Conservation (phyloP, 2,329 filamentous ascomycete species). For the Magnaporthiopsis incrustans region DNA sequence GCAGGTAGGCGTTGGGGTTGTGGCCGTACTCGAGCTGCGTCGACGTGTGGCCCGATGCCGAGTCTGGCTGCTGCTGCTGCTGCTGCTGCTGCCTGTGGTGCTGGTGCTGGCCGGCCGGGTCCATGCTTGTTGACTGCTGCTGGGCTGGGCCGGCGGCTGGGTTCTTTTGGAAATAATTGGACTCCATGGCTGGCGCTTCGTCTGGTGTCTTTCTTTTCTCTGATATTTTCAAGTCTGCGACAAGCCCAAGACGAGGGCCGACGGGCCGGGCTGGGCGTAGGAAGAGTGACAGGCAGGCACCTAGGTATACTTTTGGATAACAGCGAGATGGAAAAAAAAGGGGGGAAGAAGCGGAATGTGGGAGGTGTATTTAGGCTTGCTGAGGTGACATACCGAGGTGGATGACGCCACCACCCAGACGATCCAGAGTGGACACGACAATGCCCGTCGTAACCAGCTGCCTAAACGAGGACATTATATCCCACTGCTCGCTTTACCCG, state of each 20-base stretch:
- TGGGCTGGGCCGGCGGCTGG: conserved; percentile 9
- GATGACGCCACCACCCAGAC: background rate
- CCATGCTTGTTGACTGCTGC: background rate
- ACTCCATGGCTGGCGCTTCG: background rate
- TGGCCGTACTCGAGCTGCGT: conserved; percentile 24
- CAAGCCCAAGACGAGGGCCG: no score
- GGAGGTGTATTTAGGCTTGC: background rate
- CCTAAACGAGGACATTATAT: no score
- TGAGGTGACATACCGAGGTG: background rate
- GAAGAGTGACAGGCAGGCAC: no score
- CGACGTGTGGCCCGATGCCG: conserved; percentile 13
- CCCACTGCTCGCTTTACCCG: no score
- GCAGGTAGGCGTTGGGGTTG: conserved; percentile 31
- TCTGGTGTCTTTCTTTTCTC: background rate
- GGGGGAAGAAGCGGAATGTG: background rate
- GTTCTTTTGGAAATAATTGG: background rate
- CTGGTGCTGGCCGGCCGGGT: conserved; percentile 9
- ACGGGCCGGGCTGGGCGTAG: no score
- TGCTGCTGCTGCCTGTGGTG: background rate
- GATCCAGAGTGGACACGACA: background rate
- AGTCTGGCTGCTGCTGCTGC: background rate
- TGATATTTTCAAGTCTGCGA: background rate
- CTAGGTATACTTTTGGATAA: no score
- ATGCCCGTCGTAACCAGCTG: background rate
- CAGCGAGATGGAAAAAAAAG: no score